Evolutionary conservation across 495 filamentous ascomycete species (phyloP).

Genomic region (Sphaerosporella brunnea): DNA sequence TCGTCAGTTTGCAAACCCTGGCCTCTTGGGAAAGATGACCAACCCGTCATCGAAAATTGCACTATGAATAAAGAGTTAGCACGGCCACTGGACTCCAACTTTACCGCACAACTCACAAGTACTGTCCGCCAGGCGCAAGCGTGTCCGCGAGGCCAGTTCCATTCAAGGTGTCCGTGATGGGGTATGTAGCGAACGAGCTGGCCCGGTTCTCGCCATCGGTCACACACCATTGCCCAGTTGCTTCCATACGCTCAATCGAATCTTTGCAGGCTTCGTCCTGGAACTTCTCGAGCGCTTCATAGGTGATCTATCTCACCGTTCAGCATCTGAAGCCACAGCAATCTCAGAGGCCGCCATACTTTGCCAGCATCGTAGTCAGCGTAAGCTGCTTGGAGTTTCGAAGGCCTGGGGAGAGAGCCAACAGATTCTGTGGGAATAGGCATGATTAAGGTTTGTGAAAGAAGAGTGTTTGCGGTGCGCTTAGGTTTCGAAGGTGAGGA

Average conservation of each 20-base stretch:
- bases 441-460: background rate
- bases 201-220: conserved; percentile 32
- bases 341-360: no score
- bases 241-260: conserved; percentile 28
- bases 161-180: conserved; percentile 28
- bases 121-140: conserved; percentile 29
- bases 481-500: no score
- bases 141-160: conserved; percentile 29
- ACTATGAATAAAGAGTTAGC: conserved; percentile 7
- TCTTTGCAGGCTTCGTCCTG: conserved; percentile 32
- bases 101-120: conserved; percentile 23
- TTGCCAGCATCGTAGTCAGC: conserved; percentile 29
- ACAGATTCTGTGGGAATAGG: conserved; percentile 17
- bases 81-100: background rate
- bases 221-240: conserved; percentile 27
- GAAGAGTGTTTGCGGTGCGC: no score
- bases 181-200: conserved; percentile 31
- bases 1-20: no score
- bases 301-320: conserved; percentile 8
- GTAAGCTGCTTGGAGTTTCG: conserved; percentile 28
- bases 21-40: no score
- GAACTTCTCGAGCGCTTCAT: conserved; percentile 21
- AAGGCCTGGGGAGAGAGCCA: conserved; percentile 30
- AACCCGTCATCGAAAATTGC: conserved; percentile 32
- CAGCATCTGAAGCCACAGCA: background rate